Base-by-base conservation (phyloP, 2,329 filamentous ascomycete genomes). In the Aspergillus udagawae region DNA sequence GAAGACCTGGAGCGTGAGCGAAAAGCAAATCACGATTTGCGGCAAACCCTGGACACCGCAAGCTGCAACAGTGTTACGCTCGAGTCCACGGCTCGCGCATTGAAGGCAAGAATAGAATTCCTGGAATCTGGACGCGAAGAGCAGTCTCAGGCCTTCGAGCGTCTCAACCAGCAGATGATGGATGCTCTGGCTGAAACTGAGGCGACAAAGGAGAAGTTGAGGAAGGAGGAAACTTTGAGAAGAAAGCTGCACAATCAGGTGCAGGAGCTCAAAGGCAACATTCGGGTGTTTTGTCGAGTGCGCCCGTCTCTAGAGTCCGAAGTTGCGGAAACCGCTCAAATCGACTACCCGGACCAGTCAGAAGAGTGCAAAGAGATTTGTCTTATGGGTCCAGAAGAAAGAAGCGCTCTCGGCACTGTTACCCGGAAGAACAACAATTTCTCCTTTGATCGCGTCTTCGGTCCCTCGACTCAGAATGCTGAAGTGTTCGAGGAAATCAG, bases 181-280 rank as follows among this genome's bases (percentile, higher is more conserved):
- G 88, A 94, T 49, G 92, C 92, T 0, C 75, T 91, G 25, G 82
- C 83, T 14, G 78, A 83, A 21, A 90, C 88, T 1, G 86, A 89
- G 29, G 82, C 84, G 38, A 86, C 90, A 1, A 86, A 89, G 56
- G 86, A 91, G 63, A 96, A 94, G 70, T 80, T 99, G 28, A 88
- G 94, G 61, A 91, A 88, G 67, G 94, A 97, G 70, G 94, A 99
- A 75, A 94, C 90, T 0, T 80, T 96, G 52, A 86, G 94, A 14
- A 85, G 94, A 23, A 93, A 95, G 65, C 83, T 99, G 0, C 96
- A 97, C 79, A 97, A 97, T 75, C 94, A 96, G 73, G 93, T 99
- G 49, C 92, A 99, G 72, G 94, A 99, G 70, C 84, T 99, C 58
- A 97, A 96, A 74, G 94, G 94, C 67, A 99, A 99, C 70, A 99